Evolutionary conservation across 2,329 filamentous ascomycete species (phyloP), one percentile per base, ranked within the genome.

Genomic region (Pseudogymnoascus sp.): DNA sequence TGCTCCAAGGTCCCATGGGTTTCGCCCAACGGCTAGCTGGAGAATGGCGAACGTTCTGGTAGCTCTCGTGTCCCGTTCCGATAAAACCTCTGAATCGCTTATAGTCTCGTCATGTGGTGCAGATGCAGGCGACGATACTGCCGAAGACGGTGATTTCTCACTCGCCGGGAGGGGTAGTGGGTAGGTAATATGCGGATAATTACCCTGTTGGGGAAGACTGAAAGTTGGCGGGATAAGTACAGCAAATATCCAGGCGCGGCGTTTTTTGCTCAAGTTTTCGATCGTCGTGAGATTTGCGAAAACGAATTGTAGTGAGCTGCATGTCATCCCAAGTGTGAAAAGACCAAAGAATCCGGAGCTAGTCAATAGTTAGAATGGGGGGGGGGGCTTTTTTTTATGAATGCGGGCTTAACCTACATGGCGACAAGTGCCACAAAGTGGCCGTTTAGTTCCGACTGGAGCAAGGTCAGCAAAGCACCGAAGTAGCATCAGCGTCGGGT

Each of bases 201-300:
- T 33, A 40, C 37, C 61, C 55, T 65, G 61, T 21, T 40, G 25
- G 60, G 69, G 67, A 42, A 69, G 66, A 52, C 71, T 69, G 59
- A n/a, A 66, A 60, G 73, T 59, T 5, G 75, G 75, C 15, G 86
- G 87, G 15, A 93, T 80, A 25, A 86, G 81, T 5, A 97, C 83
- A 1, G 93, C 92, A 33, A 97, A 77, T 60, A 86, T 85, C 74
- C 88, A 87, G 4, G 85, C 82, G 64, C 83, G 85, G 15, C 76
- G 80, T 64, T 79, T 82, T 62, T 79, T 78, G 66, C 79, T 82
- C 27, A 96, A 78, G 63, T 87, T 83, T 72, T 99, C 94, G 63
- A 99, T 87, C 15, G 91, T 95, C 0, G 92, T 96, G 55, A 86
- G 80, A 70, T 97, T 97, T 60, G 81, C 76, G 55, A 88, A 74